Evolutionary conservation across 805 yeast species (phyloP), one percentile per base, ranked within the genome.

Genomic region (Pachysolen tannophilus): DNA sequence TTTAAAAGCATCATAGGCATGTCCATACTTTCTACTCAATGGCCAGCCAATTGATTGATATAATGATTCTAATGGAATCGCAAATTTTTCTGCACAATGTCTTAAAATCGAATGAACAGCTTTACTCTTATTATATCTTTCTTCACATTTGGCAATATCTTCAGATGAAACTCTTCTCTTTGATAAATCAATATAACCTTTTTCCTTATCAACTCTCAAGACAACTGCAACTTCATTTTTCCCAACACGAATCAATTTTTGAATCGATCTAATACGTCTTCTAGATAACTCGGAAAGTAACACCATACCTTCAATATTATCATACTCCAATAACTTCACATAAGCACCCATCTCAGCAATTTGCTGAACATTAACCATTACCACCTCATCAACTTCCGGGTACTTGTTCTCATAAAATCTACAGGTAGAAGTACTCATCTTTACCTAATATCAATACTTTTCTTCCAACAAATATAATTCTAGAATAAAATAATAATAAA

Each of bases 291-390:
- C 98, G 28, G 95, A 82, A 52, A 92, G 74, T 46, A 92, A 69
- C 39, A 92, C 95, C 98, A 92, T 92, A 54, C 98, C 98, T 65
- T 92, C 98, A 55, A 92, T 90, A 60, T 90, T 92, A 65, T 92
- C 97, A 57, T 92, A 92, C 64, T 92, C 98, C 45, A 92, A 72
- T 46, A 92, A 72, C 61, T 87, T 90, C 45, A 92, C 95, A 60
- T 92, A 92, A 10, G 98, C 98, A 41, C 98, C 98, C 98, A 92
- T 92, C 62, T 92, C 98, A 48, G 97, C 98, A 50, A 92, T 92
- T 60, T 84, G 94, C 61, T 84, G 94, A 48, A 92, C 98, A 63
- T 92, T 92, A 56, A 92, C 98, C 94, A 92, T 90, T 45, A 92
- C 97, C 49, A 92, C 94, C 60, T 92, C 98, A 50, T 92, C 98